A percentile compares a stretch with the other conserved stretches of the same genome.
phyloP scores from a whole-genome alignment of 345 rosid genomes.

The Erysimum cheiranthoides region DNA sequence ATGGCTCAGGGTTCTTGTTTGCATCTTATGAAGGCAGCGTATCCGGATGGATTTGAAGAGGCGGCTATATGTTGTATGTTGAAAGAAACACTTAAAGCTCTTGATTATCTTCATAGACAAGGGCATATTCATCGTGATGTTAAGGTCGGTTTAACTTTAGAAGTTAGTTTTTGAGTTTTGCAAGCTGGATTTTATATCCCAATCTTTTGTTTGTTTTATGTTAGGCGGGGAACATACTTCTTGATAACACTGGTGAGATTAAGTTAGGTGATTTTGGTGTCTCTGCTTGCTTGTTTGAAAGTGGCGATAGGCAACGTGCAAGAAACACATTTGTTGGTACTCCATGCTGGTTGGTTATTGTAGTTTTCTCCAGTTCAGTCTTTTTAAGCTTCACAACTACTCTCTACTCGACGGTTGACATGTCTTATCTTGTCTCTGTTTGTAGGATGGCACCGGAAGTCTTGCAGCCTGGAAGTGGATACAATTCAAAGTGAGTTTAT shows the following conservation, averaged over 20 bases:
- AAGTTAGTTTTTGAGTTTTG: neutral
- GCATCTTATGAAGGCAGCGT: slow-evolving; percentile 89
- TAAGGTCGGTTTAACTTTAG: slow-evolving; percentile 54
- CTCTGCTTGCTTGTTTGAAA: slow-evolving; percentile 92
- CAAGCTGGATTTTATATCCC: too few relatives aligned
- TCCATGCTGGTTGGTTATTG: slow-evolving; percentile 84
- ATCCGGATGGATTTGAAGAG: slow-evolving; percentile 98
- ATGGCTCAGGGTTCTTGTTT: slow-evolving; percentile 98
- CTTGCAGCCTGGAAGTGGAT: slow-evolving; percentile 95
- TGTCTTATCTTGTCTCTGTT: slow-evolving; percentile 29
- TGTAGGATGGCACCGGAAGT: slow-evolving; percentile 99
- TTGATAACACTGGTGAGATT: slow-evolving; percentile 73
- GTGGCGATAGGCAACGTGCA: slow-evolving; percentile 93
- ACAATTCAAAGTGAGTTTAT: slow-evolving; percentile 81
- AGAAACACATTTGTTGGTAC: slow-evolving; percentile 99
- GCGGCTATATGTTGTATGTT: slow-evolving; percentile 78
- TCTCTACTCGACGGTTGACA: slow-evolving; percentile 6
- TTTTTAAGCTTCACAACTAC: slow-evolving; percentile 12
- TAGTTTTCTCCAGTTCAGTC: slow-evolving; percentile 14
- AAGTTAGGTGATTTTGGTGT: slow-evolving; percentile 98
- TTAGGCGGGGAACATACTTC: slow-evolving; percentile 96
- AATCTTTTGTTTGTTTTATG: slow-evolving; percentile 20
- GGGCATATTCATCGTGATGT: slow-evolving; percentile 99
- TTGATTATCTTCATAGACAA: slow-evolving; percentile 97
- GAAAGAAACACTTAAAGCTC: slow-evolving; percentile 81